Evolutionary conservation across 2,329 filamentous ascomycete genomes (phyloP).

Genomic region (Colletotrichum trifolii): DNA sequence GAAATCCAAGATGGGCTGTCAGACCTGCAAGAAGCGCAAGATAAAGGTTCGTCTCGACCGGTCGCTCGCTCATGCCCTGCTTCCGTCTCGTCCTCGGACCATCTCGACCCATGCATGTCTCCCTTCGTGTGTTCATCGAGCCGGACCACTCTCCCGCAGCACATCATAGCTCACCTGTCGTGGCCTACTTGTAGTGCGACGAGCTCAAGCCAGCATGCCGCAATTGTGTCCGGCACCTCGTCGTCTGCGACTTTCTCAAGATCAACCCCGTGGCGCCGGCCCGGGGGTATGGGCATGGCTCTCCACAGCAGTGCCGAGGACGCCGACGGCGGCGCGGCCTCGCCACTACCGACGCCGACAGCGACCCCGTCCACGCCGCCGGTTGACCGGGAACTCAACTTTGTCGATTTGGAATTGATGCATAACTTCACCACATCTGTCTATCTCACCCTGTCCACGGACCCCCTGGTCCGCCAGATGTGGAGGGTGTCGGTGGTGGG

Average conservation of each 20-base stretch:
- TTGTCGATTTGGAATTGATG: conserved; percentile 62
- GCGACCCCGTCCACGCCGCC: neutral
- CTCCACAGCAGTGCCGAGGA: neutral
- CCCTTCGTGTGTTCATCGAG: neutral
- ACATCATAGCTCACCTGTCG: neutral
- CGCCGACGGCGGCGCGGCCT: neutral
- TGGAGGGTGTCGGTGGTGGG: conserved; percentile 60
- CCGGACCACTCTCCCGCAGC: neutral
- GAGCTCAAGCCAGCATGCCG: conserved; percentile 42
- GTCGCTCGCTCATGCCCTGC: neutral
- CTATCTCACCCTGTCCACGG: conserved; percentile 56
- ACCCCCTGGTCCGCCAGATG: conserved; percentile 54
- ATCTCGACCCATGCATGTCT: neutral
- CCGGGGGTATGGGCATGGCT: conserved; percentile 11
- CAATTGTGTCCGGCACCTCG: conserved; percentile 43
- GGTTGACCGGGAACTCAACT: conserved; percentile 45
- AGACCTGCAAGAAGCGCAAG: conserved; percentile 65
- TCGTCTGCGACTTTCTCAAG: conserved; percentile 41
- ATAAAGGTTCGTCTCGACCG: conserved; percentile 50
- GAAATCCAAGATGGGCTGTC: conserved; percentile 65
- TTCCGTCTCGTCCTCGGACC: neutral
- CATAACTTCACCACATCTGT: conserved; percentile 65
- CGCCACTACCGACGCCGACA: neutral
- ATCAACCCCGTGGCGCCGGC: conserved; percentile 2
- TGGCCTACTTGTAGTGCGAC: conserved; percentile 38